Conservation (phyloP, 768 basidiomycete species). For the Wakefieldia striispora region DNA sequence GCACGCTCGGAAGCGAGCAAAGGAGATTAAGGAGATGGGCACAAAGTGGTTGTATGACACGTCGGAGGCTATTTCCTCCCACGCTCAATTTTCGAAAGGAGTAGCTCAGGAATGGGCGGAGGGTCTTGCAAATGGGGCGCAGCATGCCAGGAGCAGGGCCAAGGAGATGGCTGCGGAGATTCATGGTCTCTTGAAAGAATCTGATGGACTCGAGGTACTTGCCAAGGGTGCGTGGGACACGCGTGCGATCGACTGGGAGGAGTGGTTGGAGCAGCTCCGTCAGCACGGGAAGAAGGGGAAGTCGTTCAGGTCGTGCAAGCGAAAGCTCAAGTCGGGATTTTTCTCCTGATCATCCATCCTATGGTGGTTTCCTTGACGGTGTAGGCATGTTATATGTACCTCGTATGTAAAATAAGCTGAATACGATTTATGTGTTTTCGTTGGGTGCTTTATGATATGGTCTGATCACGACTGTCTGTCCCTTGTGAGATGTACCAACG, state of each 20-base stretch:
- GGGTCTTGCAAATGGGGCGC: conserved; percentile 35
- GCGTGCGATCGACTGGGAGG: conserved; percentile 20
- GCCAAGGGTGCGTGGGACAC: conserved; percentile 16
- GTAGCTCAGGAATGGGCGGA: conserved; percentile 43
- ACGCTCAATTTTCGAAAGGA: conserved; percentile 43
- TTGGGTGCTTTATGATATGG: neutral
- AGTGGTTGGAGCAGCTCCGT: conserved; percentile 10
- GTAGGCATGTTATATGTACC: conserved; percentile 19
- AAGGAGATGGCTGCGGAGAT: conserved; percentile 40
- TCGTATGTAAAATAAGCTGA: conserved; percentile 15
- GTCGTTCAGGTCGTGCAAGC: conserved; percentile 8
- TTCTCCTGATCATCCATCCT: conserved; percentile 15
- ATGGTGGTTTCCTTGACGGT: neutral
- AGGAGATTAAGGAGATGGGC: conserved; percentile 49
- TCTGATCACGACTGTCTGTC: conserved; percentile 13
- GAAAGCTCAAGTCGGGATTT: conserved; percentile 8
- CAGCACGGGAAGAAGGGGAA: conserved; percentile 3
- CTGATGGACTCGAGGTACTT: conserved; percentile 16
- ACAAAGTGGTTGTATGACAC: conserved; percentile 44
- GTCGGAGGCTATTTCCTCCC: conserved; percentile 39
- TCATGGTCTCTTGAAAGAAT: conserved; percentile 23
- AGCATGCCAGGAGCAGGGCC: conserved; percentile 45
- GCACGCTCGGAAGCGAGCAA: conserved; percentile 51
- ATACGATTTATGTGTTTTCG: conserved; percentile 6
- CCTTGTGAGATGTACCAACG: conserved; percentile 47